Base-by-base conservation (phyloP, 2,329 filamentous ascomycete species). In the Tricladium varicosporioides region DNA sequence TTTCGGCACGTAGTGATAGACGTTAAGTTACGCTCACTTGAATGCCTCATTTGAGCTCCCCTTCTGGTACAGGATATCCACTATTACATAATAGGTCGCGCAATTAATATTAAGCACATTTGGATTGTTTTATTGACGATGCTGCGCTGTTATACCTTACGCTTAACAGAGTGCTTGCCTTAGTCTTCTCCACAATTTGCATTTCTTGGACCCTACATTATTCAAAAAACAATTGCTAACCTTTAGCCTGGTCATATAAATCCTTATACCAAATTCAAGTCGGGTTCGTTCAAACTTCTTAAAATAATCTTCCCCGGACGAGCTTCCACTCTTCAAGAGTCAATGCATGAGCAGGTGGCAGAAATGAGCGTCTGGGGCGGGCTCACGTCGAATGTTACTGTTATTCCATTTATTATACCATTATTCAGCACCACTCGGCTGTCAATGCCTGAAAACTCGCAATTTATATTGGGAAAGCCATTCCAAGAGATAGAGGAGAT, bases 361-460 rank as follows among this genome's bases (percentile, higher is more conserved):
- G 50, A 52, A 52, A 52, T 52, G 36, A 52, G 50, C 50, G 50
- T 52, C 45, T 52, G 36, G 10, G 36, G 36, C 50, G 50, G 36
- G 19, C 50, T 52, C 36, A 52, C 36, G 36, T 52, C 16, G 36
- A 52, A 52, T n/a, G 40, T 52, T 52, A 44, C 36, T 52, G 32
- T 36, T 36, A 36, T 36, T 36, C 32, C 32, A 36, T 36, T 13
- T 13, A 36, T 36, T 36, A 36, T 36, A 36, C 32, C 32, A 13
- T 36, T 36, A 36, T 36, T 36, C 32, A 36, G 32, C 32, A 36
- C 32, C 32, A 36, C 32, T 36, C 32, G 7, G 32, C 32, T 36
- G 32, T 36, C 32, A 36, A 36, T 36, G 32, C 32, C 32, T 13
- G 8, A 36, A 36, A 36, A 36, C 32, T 36, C 32, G 32, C 32